Percentiles rank a stretch among this genome's conserved stretches.
phyloP scores from a whole-genome alignment of 495 filamentous ascomycete genomes.

The Neurospora sp. region DNA sequence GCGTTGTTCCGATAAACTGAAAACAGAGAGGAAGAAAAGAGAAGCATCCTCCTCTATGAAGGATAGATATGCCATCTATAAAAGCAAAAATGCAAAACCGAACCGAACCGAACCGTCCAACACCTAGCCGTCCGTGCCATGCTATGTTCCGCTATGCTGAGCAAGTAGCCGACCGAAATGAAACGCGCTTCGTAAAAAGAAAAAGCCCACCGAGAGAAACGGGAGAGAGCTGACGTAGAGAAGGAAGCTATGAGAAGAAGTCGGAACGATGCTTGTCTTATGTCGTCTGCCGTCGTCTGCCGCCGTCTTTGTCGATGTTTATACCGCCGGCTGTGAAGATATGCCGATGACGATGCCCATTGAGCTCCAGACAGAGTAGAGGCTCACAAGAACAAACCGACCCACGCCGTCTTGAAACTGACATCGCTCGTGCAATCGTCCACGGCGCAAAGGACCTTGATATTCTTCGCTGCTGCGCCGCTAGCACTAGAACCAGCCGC shows the following conservation, averaged over 20 bases:
- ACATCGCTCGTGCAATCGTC: slow-evolving; percentile 33
- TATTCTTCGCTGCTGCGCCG: neutral
- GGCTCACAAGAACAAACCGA: neutral
- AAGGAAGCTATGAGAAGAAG: neutral
- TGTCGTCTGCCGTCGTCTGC: neutral
- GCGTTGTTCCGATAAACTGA: neutral
- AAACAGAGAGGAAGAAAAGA: neutral
- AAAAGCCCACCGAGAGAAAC: neutral
- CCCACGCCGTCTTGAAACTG: neutral
- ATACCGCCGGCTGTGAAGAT: neutral
- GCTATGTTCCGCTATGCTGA: neutral
- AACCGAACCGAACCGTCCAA: neutral
- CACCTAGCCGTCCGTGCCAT: neutral
- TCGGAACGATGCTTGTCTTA: neutral
- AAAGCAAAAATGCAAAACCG: neutral
- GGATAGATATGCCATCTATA: neutral
- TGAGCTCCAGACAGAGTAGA: neutral
- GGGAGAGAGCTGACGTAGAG: neutral
- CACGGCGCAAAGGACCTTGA: slow-evolving; percentile 28
- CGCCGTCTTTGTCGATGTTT: neutral
- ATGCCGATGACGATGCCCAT: neutral
- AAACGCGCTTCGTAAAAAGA: neutral
- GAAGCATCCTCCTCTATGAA: neutral
- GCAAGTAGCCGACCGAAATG: neutral
- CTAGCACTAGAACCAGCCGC: slow-evolving; percentile 8